These are phyloP conservation scores for Mortierella hygrophila DNA, from an alignment of 192 early-diverging fungal genomes.

Conservation along the genomic window DNA sequence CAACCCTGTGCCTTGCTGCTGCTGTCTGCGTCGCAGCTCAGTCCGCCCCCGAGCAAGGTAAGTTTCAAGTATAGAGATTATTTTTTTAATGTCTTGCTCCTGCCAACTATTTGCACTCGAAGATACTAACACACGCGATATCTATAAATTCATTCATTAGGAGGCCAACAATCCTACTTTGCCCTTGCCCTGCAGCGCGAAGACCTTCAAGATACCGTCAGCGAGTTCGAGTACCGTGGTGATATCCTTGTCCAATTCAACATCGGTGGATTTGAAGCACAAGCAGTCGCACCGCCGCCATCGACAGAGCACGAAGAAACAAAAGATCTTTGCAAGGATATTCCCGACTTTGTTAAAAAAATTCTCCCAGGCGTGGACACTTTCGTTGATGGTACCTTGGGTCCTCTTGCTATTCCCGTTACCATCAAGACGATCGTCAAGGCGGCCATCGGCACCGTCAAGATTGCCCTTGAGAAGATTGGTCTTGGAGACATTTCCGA, in stretches of 20 bases:
- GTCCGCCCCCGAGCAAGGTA: conserved; percentile 11
- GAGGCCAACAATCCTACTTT: conserved; percentile 16
- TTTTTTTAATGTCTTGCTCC: background rate
- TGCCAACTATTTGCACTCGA: background rate
- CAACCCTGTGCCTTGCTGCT: conserved; percentile 4
- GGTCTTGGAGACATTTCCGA: background rate
- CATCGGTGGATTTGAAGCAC: background rate
- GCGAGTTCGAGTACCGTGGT: conserved; percentile 4
- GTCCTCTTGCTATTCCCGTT: background rate
- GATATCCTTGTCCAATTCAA: conserved; percentile 4
- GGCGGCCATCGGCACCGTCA: background rate
- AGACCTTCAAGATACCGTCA: conserved; percentile 11
- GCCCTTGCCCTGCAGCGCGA: background rate
- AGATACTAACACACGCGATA: background rate
- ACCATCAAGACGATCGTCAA: background rate
- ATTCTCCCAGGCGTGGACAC: background rate
- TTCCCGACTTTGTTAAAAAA: background rate
- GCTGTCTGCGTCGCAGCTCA: conserved; percentile 8
- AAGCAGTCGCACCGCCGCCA: background rate
- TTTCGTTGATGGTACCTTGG: background rate
- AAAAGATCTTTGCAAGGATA: background rate
- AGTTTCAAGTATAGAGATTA: background rate
- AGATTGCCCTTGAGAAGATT: background rate
- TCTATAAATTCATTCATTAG: background rate
- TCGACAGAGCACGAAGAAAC: background rate